Base-by-base conservation (phyloP, 768 basidiomycete species). In the Piloderma croceum region DNA sequence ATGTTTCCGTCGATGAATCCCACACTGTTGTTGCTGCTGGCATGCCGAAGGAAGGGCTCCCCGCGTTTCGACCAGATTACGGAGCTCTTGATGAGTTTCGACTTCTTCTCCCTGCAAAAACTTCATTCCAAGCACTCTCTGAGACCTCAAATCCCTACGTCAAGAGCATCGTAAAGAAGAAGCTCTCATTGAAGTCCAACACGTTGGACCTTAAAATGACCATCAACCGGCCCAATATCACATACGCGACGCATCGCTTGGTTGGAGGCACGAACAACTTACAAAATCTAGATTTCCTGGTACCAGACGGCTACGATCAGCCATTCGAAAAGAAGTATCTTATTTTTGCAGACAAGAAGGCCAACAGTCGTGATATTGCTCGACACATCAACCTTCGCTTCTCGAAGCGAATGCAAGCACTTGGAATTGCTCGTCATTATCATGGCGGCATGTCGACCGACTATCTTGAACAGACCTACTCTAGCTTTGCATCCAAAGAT, bases 161-260 rank as follows among this genome's bases (percentile, higher is more conserved):
- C 7, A 51, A 52, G 19, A 48, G 43, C 21, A 42, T 42, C 1
- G 32, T 55, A 13, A 27, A 47, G 15, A 29, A 27, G 4, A 47
- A 50, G 13, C 19, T 59, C 4, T 38, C 9, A 15, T 9, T 60
- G 11, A 36, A 36, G 1, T 6, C 31, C 0, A 29, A 39, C 5
- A 51, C 52, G 21, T 10, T 40, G 2, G 40, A 27, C 7, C 48
- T 59, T 2, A 37, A 39, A 5, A 22, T 49, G 5, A 53, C 56
- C 0, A 48, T 48, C 1, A 64, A 63, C 27, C 41, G 57, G 0
- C 54, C 53, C 3, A 63, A 64, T 35, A 61, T 44, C 0, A 56
- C 56, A 0, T 63, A 62, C 38, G 53, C 54, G 5, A 58, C 53
- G 0, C 61, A 63, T 41, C 34, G 36, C n/a, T 49, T 62, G 11